phyloP scores from a whole-genome alignment of 2,329 filamentous ascomycete species.

The Stagonosporopsis tanaceti region DNA sequence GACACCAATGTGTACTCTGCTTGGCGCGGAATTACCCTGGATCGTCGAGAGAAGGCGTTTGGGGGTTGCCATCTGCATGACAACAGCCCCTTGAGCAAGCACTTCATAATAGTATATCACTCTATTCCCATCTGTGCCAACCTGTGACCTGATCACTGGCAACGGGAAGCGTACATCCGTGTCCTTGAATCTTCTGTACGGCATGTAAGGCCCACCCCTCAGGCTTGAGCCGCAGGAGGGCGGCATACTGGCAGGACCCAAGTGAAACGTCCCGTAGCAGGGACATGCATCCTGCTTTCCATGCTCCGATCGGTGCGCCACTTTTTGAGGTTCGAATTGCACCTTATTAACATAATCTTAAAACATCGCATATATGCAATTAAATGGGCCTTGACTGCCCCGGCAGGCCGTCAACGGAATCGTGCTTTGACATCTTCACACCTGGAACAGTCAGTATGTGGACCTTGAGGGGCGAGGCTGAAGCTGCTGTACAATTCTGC shows the following conservation, averaged over 20 bases:
- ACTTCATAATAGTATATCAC: constrained; percentile 2
- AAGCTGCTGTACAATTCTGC: constrained; percentile 29
- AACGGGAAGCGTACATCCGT: constrained; percentile 1
- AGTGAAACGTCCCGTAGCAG: constrained; percentile 17
- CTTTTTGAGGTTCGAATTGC: constrained; percentile 10
- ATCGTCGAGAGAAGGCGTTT: neutral
- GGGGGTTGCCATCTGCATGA: neutral
- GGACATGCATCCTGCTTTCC: constrained; percentile 9
- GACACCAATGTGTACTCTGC: constrained; percentile 24
- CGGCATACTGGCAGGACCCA: constrained; percentile 2
- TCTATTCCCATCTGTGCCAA: neutral
- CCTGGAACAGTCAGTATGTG: constrained; percentile 27
- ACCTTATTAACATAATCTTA: constrained; percentile 10
- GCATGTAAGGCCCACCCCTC: constrained; percentile 1
- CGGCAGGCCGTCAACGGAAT: constrained; percentile 38
- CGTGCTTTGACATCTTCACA: constrained; percentile 9
- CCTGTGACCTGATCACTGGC: neutral
- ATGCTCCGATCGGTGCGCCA: constrained; percentile 16
- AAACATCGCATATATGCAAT: constrained; percentile 26
- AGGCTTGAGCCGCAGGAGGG: constrained; percentile 12
- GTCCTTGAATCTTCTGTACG: neutral
- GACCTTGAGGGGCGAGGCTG: constrained; percentile 31
- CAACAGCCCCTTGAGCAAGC: neutral
- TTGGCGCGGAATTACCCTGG: constrained; percentile 14
- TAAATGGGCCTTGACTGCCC: constrained; percentile 24